Conservation (phyloP, 2,329 filamentous ascomycete genomes). For the Fusarium nodosum region DNA sequence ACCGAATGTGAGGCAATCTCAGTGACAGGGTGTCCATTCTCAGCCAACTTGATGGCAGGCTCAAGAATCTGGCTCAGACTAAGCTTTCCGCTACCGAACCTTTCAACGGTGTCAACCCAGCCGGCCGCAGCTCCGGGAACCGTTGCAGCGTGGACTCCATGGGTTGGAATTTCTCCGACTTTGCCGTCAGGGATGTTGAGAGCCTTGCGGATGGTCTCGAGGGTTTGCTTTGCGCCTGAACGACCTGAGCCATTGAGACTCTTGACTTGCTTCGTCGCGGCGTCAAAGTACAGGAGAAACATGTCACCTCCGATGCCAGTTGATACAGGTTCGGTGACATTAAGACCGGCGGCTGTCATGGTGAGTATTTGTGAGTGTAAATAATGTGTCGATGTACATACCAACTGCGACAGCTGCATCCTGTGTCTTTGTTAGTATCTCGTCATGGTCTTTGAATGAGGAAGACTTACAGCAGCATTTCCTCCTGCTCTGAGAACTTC, state of each 20-base stretch:
- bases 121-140: conserved; percentile 92
- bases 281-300: conserved; percentile 95
- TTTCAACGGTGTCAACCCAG: conserved; percentile 90
- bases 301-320: conserved; percentile 98
- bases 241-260: conserved; percentile 96
- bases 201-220: conserved; percentile 77
- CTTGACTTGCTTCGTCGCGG: conserved; percentile 82
- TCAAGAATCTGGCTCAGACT: conserved; percentile 80
- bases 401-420: conserved; percentile 96
- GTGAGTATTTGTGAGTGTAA: background rate
- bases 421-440: conserved; percentile 58
- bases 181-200: conserved; percentile 74
- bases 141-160: conserved; percentile 84
- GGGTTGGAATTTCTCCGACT: conserved; percentile 74
- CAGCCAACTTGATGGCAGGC: conserved; percentile 87
- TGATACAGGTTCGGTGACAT: conserved; percentile 91
- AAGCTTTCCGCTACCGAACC: conserved; percentile 90
- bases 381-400: conserved; percentile 55
- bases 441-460: background rate
- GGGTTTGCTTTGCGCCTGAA: conserved; percentile 75
- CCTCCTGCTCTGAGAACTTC: conserved; percentile 88
- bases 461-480: conserved; percentile 84
- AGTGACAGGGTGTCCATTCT: conserved; percentile 90
- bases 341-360: conserved; percentile 82
- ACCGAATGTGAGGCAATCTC: conserved; percentile 80